Percentiles rank a stretch among this genome's conserved stretches.
Evolutionary conservation across 306 rosid genomes (phyloP).

Genomic region (Carpinus fangiana): DNA sequence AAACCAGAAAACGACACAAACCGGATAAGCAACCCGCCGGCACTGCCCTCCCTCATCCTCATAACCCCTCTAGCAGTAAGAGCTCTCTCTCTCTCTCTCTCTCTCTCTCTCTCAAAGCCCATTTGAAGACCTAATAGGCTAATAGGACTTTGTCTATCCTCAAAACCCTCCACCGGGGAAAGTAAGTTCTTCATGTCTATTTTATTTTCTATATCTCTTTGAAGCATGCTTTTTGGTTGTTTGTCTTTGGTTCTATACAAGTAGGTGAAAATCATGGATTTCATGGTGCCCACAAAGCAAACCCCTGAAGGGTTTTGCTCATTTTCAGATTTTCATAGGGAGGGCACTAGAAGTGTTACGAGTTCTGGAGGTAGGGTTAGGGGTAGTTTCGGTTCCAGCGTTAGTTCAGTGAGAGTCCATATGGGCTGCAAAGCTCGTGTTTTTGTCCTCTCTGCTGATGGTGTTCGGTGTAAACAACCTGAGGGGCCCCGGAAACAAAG

Average conservation of each 20-base stretch:
- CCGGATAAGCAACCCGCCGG: conserved; percentile 35
- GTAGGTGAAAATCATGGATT: conserved; percentile 39
- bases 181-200: neutral
- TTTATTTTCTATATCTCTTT: neutral
- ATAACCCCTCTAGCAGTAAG: conserved; percentile 17
- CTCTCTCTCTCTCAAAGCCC: neutral
- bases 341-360: conserved; percentile 13
- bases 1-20: conserved; percentile 15
- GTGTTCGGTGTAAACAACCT: conserved; percentile 23
- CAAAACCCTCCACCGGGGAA: neutral
- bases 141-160: neutral
- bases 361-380: conserved; percentile 32
- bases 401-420: conserved; percentile 20
- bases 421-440: conserved; percentile 38
- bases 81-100: neutral
- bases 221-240: conserved; percentile 19
- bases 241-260: conserved; percentile 17
- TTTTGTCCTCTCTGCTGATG: conserved; percentile 27
- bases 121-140: neutral
- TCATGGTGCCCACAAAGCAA: conserved; percentile 38
- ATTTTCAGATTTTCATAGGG: conserved; percentile 39
- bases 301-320: conserved; percentile 48
- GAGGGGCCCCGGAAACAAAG: conserved; percentile 24
- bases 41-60: conserved; percentile 15
- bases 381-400: conserved; percentile 21